phyloP scores from a whole-genome alignment of 768 basidiomycete species.

The Russula virescens region DNA sequence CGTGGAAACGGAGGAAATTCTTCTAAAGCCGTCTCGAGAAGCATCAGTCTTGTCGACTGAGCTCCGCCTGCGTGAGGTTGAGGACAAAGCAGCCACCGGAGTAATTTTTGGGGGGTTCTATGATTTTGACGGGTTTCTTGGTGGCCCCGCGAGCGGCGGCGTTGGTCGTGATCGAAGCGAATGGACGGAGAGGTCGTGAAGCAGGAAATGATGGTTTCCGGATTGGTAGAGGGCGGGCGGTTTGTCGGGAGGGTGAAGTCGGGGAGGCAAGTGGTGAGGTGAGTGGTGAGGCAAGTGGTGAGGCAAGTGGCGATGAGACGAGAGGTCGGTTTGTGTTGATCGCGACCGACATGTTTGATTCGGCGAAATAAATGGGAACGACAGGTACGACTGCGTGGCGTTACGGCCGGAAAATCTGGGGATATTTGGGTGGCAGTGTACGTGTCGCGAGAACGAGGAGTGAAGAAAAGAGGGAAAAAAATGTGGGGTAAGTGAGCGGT shows the following conservation, averaged over 20 bases:
- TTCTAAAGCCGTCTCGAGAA: not conserved
- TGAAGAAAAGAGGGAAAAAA: not conserved
- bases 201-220: slow-evolving; percentile 47
- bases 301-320: slow-evolving; percentile 24
- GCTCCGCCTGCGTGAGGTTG: slow-evolving; percentile 77
- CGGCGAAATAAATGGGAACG: slow-evolving; percentile 32
- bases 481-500: slow-evolving; percentile 9
- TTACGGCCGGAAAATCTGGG: not conserved
- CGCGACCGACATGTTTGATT: slow-evolving; percentile 44
- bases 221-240: slow-evolving; percentile 32
- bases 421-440: not conserved
- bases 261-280: slow-evolving; percentile 23
- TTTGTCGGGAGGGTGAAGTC: not conserved
- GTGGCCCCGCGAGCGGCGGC: slow-evolving; percentile 16
- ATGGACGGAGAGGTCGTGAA: slow-evolving; percentile 75
- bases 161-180: slow-evolving; percentile 51
- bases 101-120: slow-evolving; percentile 71
- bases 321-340: slow-evolving; percentile 32
- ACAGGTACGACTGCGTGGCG: slow-evolving; percentile 5
- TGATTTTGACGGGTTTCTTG: slow-evolving; percentile 62
- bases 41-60: slow-evolving; percentile 58
- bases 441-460: not conserved
- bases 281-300: too few relatives aligned
- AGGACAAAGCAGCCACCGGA: slow-evolving; percentile 61
- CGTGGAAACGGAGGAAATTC: not conserved